Percentiles rank a stretch among this genome's conserved stretches.
phyloP scores from a whole-genome alignment of 2,329 filamentous ascomycete genomes.

The Scytalidium lignicola region DNA sequence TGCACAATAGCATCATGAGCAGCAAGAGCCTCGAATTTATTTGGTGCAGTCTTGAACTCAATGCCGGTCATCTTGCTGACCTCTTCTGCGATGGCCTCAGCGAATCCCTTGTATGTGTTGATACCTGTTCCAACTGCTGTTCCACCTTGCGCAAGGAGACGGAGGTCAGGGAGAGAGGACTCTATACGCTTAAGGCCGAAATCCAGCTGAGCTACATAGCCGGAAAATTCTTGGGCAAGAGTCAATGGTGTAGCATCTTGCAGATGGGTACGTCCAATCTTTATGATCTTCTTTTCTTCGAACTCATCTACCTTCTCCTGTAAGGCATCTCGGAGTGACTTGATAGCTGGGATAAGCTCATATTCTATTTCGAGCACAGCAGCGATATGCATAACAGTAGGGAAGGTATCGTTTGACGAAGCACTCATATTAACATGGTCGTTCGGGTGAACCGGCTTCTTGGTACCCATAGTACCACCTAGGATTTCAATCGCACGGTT shows the following conservation, averaged over 20 bases:
- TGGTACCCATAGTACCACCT: slow-evolving; percentile 87
- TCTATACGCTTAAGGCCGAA: slow-evolving; percentile 84
- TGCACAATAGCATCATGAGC: slow-evolving; percentile 95
- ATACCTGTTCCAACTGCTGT: slow-evolving; percentile 96
- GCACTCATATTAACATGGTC: slow-evolving; percentile 99
- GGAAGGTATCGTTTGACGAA: slow-evolving; percentile 98
- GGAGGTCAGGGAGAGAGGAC: slow-evolving; percentile 74
- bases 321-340: slow-evolving; percentile 75
- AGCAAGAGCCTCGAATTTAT: slow-evolving; percentile 97
- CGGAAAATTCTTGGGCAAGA: slow-evolving; percentile 94
- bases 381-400: slow-evolving; percentile 99
- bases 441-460: slow-evolving; percentile 98
- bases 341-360: slow-evolving; percentile 76
- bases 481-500: slow-evolving; percentile 98
- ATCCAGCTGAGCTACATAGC: slow-evolving; percentile 92
- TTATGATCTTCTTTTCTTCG: slow-evolving; percentile 83
- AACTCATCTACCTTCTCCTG: slow-evolving; percentile 88
- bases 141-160: slow-evolving; percentile 87
- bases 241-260: slow-evolving; percentile 96
- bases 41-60: slow-evolving; percentile 91
- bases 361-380: slow-evolving; percentile 90
- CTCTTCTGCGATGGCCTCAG: slow-evolving; percentile 85
- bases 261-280: slow-evolving; percentile 96
- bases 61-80: slow-evolving; percentile 89
- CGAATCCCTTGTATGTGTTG: slow-evolving; percentile 96